Percentiles rank a stretch among this genome's conserved stretches.
Conservation (phyloP, 2,329 filamentous ascomycete species). For the Phyllosticta citrichinensis region DNA sequence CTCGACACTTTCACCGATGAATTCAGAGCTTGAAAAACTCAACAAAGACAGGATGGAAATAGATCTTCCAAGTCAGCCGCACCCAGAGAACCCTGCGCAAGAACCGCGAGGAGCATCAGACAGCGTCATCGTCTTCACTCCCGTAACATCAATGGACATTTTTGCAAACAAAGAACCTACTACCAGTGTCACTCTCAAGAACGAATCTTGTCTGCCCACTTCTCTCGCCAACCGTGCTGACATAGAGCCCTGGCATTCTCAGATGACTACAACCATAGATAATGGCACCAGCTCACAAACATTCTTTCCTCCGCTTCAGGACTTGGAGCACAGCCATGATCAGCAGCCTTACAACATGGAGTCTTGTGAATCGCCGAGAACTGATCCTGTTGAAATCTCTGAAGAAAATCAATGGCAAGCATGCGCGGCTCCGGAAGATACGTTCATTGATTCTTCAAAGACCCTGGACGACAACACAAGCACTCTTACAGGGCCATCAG, state of each 20-base stretch:
- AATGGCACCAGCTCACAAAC: neutral
- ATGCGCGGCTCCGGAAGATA: neutral
- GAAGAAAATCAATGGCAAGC: neutral
- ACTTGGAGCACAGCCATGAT: neutral
- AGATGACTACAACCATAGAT: neutral
- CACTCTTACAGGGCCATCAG: neutral
- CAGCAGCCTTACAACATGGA: neutral
- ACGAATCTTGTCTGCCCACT: neutral
- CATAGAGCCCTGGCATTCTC: neutral
- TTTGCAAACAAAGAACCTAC: neutral
- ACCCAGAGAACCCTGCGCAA: slow-evolving; percentile 18
- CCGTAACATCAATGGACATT: slow-evolving; percentile 7
- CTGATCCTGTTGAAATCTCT: too few species aligned
- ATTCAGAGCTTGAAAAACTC: slow-evolving; percentile 30
- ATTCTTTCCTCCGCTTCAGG: neutral
- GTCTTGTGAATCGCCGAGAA: neutral
- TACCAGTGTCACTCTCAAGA: neutral
- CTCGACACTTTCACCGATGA: neutral
- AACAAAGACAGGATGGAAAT: slow-evolving; percentile 25
- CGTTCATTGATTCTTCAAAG: neutral
- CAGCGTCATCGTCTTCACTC: neutral
- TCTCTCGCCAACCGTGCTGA: neutral
- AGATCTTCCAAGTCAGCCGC: neutral
- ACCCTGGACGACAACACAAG: neutral
- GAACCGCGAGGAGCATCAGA: slow-evolving; percentile 2